A percentile compares a stretch with the other conserved stretches of the same genome.
These are phyloP conservation scores for Vitis rupestris DNA, from an alignment of 164 flowering plant species.

Conservation along the genomic window DNA sequence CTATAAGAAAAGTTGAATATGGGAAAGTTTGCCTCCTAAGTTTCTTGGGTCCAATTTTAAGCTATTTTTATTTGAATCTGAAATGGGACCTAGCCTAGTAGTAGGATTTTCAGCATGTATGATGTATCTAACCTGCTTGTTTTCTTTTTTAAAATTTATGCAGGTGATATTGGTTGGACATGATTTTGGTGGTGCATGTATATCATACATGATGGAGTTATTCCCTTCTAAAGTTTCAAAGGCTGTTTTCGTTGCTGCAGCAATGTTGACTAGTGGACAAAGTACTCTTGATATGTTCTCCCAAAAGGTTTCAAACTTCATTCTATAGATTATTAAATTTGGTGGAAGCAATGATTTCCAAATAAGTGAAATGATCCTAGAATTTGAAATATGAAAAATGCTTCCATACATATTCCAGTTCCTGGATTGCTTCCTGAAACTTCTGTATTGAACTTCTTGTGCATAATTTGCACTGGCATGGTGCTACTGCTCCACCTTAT, in stretches of 20 bases:
- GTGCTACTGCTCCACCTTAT: background rate
- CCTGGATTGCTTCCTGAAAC: background rate
- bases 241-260: conserved; percentile 79
- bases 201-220: conserved; percentile 83
- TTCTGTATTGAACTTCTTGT: background rate
- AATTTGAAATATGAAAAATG: too few relatives aligned
- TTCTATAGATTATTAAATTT: background rate
- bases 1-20: too few relatives aligned
- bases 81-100: too few relatives aligned
- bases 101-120: too few relatives aligned
- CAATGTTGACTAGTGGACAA: conserved; percentile 76
- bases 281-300: conserved; percentile 75
- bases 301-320: conserved; percentile 47
- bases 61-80: too few relatives aligned
- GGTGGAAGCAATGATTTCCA: background rate
- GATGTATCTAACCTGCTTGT: too few relatives aligned
- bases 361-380: too few relatives aligned
- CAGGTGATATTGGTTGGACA: conserved; percentile 95
- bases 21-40: too few relatives aligned
- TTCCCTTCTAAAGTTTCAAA: conserved; percentile 70
- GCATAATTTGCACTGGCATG: background rate
- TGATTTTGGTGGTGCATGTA: conserved; percentile 92
- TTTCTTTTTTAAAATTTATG: conserved; percentile 16
- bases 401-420: too few relatives aligned
- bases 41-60: too few relatives aligned